Percentiles rank a stretch among this genome's conserved stretches.
phyloP scores from a whole-genome alignment of 768 basidiomycete genomes.

The Clitopilus hobsonii region DNA sequence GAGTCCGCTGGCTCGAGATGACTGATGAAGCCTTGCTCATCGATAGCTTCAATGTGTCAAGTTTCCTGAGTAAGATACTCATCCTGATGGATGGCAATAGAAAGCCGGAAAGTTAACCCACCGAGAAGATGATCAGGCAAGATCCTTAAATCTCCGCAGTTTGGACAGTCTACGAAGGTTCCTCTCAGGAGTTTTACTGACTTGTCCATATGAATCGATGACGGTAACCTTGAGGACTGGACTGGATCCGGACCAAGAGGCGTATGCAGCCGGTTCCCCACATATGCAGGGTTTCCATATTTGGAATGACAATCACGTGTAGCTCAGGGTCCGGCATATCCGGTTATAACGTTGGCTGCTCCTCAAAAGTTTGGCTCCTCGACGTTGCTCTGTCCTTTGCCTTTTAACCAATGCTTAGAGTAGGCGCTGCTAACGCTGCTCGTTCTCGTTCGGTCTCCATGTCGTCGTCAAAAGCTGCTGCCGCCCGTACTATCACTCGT shows the following conservation, averaged over 20 bases:
- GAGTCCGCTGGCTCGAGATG: constrained; percentile 38
- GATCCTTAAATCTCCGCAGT: background rate
- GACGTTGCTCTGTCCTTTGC: background rate
- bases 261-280: background rate
- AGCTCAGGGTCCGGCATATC: background rate
- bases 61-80: background rate
- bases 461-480: background rate
- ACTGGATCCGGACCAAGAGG: background rate
- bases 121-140: background rate
- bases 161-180: background rate
- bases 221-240: background rate
- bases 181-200: background rate
- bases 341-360: background rate
- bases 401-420: constrained; percentile 1
- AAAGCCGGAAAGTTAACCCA: background rate
- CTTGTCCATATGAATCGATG: too few relatives aligned
- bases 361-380: background rate
- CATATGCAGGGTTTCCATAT: background rate
- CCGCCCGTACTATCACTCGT: constrained; percentile 1
- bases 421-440: background rate
- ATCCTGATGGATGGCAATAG: background rate
- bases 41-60: constrained; percentile 1
- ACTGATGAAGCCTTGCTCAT: constrained; percentile 44
- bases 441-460: background rate
- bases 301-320: background rate